Conservation (phyloP, 164 flowering plant species). For the Cinnamomum micranthum region DNA sequence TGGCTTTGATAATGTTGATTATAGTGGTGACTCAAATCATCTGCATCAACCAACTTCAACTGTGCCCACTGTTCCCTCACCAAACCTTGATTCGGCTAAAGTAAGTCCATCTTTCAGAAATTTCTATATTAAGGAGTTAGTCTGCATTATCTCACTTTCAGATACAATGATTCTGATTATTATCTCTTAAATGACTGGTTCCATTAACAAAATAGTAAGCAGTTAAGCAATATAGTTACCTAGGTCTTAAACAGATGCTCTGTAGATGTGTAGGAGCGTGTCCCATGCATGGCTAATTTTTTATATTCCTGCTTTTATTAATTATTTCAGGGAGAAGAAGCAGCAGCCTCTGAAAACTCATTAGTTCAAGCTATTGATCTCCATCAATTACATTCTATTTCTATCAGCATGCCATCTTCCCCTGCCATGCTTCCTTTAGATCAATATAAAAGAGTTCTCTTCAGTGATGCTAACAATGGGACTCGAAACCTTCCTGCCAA, state of each 20-base stretch:
- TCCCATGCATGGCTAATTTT: background rate
- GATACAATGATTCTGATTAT: background rate
- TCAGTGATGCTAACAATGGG: slow-evolving; percentile 14
- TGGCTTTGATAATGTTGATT: slow-evolving; percentile 5
- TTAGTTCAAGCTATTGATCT: background rate
- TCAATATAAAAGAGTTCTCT: slow-evolving; percentile 25
- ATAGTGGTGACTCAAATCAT: background rate
- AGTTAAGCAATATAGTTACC: background rate
- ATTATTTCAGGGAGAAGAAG: slow-evolving; percentile 20
- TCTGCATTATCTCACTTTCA: background rate
- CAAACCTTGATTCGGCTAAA: background rate
- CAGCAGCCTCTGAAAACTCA: slow-evolving; percentile 2
- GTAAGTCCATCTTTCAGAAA: background rate
- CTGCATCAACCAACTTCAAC: background rate
- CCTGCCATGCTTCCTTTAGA: slow-evolving; percentile 21
- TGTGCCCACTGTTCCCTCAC: background rate
- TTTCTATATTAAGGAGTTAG: too few species aligned
- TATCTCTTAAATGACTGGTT: too few species aligned
- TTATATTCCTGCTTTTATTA: background rate
- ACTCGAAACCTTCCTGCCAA: slow-evolving; percentile 6
- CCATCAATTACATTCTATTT: slow-evolving; percentile 8
- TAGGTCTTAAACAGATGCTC: background rate
- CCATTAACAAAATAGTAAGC: background rate
- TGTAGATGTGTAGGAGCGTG: background rate
- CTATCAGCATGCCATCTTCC: slow-evolving; percentile 70